Evolutionary conservation across 2,329 filamentous ascomycete genomes (phyloP).

Genomic region (Pyrenochaeta sp.): DNA sequence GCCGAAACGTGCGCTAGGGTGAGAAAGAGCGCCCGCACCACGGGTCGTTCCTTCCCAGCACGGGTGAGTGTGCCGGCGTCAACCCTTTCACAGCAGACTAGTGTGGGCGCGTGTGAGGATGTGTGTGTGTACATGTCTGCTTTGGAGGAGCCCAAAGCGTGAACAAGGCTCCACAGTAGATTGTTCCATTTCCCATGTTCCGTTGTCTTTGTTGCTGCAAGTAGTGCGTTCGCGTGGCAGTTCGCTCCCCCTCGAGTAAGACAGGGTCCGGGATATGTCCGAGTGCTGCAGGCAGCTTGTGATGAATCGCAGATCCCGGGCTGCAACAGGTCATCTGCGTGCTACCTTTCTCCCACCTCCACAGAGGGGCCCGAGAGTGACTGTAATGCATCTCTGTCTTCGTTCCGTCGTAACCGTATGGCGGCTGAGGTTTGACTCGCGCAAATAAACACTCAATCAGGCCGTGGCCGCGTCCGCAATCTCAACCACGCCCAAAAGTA

Average conservation of each 20-base stretch:
- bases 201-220: not conserved
- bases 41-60: conserved; percentile 2
- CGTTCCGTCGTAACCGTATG: conserved; percentile 11
- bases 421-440: conserved; percentile 21
- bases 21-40: not conserved
- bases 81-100: conserved; percentile 2
- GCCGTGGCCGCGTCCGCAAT: conserved; percentile 15
- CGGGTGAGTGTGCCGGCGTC: not conserved
- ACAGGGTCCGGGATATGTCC: conserved; percentile 13
- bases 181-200: not conserved
- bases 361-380: conserved; percentile 19
- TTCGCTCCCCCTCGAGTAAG: conserved; percentile 13
- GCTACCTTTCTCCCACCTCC: conserved; percentile 19
- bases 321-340: conserved; percentile 33
- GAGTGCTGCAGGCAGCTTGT: conserved; percentile 10
- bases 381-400: conserved; percentile 15
- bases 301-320: conserved; percentile 19
- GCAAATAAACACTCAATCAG: conserved; percentile 18
- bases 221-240: not conserved
- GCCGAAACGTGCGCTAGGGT: conserved; percentile 8
- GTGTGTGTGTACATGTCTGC: too few relatives aligned
- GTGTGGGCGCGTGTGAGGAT: too few relatives aligned
- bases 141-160: not conserved
- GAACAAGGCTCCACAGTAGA: not conserved
- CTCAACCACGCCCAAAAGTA: conserved; percentile 1